These are phyloP conservation scores for Pythium periplocum DNA, from an alignment of 352 stramenopile genomes.

Conservation along the genomic window DNA sequence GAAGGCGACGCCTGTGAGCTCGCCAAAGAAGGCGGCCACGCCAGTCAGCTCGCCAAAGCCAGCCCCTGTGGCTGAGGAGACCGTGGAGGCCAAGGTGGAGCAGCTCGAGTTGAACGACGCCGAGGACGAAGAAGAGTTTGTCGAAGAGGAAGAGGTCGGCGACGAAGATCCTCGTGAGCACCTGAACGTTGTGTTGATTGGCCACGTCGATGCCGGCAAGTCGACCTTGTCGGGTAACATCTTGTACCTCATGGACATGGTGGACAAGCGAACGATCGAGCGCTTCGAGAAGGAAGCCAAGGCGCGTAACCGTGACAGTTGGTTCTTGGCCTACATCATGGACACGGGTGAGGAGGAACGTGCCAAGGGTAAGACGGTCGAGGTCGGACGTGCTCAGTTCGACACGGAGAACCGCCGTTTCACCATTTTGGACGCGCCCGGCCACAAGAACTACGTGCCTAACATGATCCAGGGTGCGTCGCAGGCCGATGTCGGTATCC, in stretches of 20 bases:
- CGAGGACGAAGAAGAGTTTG: conserved; percentile 50
- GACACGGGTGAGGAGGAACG: conserved; percentile 99
- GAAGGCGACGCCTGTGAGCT: conserved; percentile 2
- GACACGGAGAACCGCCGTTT: conserved; percentile 93
- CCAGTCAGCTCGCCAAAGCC: not conserved
- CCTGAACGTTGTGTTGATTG: conserved; percentile 99
- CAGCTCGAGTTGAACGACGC: conserved; percentile 25
- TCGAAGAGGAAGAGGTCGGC: conserved; percentile 59
- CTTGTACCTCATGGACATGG: conserved; percentile 97
- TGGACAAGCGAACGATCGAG: conserved; percentile 99
- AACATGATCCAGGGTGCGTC: conserved; percentile 98
- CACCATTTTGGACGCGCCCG: conserved; percentile 98
- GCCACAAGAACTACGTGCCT: conserved; percentile 99
- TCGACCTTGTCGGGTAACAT: conserved; percentile 98
- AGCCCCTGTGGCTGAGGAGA: not conserved
- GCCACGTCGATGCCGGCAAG: conserved; percentile 99
- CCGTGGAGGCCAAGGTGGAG: conserved; percentile 16
- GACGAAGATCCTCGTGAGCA: conserved; percentile 96
- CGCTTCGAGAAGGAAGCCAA: conserved; percentile 98
- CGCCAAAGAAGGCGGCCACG: not conserved
- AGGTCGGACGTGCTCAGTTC: conserved; percentile 95
- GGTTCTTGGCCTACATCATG: conserved; percentile 99
- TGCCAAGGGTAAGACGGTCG: conserved; percentile 89
- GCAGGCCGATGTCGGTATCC: conserved; percentile 96
- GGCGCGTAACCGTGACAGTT: conserved; percentile 73